Evolutionary conservation across 345 rosid genomes (phyloP).

Genomic region (Trapa incisa): DNA sequence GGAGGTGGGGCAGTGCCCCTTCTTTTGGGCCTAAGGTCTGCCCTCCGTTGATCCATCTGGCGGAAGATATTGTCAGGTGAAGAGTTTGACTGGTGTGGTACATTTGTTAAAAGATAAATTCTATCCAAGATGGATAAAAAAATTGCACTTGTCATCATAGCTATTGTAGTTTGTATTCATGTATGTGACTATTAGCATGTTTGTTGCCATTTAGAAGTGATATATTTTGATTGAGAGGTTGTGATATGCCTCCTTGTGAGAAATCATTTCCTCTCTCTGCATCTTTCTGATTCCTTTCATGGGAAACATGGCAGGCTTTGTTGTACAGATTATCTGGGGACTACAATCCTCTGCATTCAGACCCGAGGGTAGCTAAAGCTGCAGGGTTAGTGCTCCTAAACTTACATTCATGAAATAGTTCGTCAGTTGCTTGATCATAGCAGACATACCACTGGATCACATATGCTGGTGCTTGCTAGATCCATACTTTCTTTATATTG

Average conservation of each 20-base stretch:
- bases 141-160: background rate
- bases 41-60: too few relatives aligned
- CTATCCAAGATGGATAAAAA: background rate
- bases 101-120: too few relatives aligned
- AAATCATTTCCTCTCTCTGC: constrained; percentile 7
- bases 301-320: constrained; percentile 55
- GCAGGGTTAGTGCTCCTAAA: constrained; percentile 55
- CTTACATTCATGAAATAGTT: background rate
- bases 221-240: background rate
- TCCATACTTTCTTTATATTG: background rate
- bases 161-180: background rate
- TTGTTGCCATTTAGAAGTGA: background rate
- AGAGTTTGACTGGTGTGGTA: too few relatives aligned
- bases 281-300: constrained; percentile 9
- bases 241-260: background rate
- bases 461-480: background rate
- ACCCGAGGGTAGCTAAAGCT: constrained; percentile 56
- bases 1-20: too few relatives aligned
- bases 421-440: background rate
- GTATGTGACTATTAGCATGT: background rate
- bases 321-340: constrained; percentile 91
- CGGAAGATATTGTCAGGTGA: too few relatives aligned
- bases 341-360: constrained; percentile 90
- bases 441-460: background rate
- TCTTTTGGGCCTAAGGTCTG: too few relatives aligned